Base-by-base conservation (phyloP, 225 moss, liverwort and hornwort species). In the Climacium dendroides region DNA sequence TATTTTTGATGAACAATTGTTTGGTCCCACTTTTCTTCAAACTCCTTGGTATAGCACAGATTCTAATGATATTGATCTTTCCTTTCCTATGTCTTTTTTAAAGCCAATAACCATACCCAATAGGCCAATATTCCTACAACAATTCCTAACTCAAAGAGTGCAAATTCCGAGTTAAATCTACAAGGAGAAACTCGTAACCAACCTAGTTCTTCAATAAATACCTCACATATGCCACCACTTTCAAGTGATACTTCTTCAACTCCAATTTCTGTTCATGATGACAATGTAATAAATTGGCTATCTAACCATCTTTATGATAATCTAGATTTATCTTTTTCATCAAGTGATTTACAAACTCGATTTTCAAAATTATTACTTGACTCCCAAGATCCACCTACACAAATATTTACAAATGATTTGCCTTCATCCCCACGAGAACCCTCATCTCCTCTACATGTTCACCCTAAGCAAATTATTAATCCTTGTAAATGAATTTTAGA, bases 41-140 rank as follows among this genome's bases (percentile, higher is more conserved):
- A 7, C 43, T 8, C 79, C n/a, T 59, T 79, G 43, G 41, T 79
- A 60, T 79, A 60, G 7, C 9, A 1, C 43, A 79, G 58, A 79
- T 41, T 3, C 41, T 43, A 26, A 60, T 79, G 37, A 79, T 11
- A 3, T 0, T 30, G 11, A 79, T 60, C 8, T 43, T 59, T 43
- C 79, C 6, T 79, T 60, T 79, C 19, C 43, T 30, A 79, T 30
- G 11, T 60, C 60, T 2, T 41, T 59, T 3, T 35, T 55, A 78
- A 57, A 57, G 39, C 57, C 57, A 26, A 54, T 57, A 23, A 78
- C 37, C 0, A 39, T 37, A 55, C 8, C n/a, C 35, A 24, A n/a
- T n/a, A n/a, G n/a, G n/a, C n/a, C n/a, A n/a, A 54, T 77, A n/a
- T 37, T 78, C 0, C 0, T 78, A 0, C 13, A 15, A 1, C 54